Evolutionary conservation across 805 yeast genomes (phyloP), one percentile per base, ranked within the genome.

Genomic region (Nakazawaea ishiwadae): DNA sequence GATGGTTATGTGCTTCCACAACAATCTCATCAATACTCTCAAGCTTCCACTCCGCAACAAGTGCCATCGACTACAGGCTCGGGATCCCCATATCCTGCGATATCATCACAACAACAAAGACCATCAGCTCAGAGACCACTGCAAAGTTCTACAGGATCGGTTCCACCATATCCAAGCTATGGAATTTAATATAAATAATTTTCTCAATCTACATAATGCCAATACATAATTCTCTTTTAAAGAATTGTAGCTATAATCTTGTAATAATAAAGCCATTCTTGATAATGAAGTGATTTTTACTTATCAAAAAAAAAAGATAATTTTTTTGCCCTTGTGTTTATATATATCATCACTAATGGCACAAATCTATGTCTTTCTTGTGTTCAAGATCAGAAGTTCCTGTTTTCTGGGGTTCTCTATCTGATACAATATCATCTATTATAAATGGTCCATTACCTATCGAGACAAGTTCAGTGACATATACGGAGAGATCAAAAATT

Each of bases 131-230:
- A 27, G 30, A 23, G 14, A 21, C 29, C 28, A n/a, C n/a, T n/a
- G n/a, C n/a, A n/a, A n/a, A n/a, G n/a, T 32, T 10, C 36, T 11
- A 21, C 36, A 5, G 12, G 23, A 10, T 16, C 21, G 4, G 28
- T 14, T 8, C 43, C 43, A 15, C 38, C 43, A 20, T 39, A 39
- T 34, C 43, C 43, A 14, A 33, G 27, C 29, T 39, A 39, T 16
- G 43, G 43, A 3, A 5, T 33, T 19, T 38, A 15, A 38, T n/a
- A 8, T 15, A 7, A 4, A 12, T 6, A 19, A 7, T 18, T 16
- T n/a, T 15, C 19, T 16, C 10, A 4, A 7, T 33, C 4, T 20
- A 10, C 31, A n/a, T 28, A 28, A 15, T 8, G 33, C 5, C 12
- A 30, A 30, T 16, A 8, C 15, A n/a, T n/a, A n/a, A n/a, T n/a